Conservation (phyloP, 257 asterid genomes). For the Oldenlandia corymbosa region DNA sequence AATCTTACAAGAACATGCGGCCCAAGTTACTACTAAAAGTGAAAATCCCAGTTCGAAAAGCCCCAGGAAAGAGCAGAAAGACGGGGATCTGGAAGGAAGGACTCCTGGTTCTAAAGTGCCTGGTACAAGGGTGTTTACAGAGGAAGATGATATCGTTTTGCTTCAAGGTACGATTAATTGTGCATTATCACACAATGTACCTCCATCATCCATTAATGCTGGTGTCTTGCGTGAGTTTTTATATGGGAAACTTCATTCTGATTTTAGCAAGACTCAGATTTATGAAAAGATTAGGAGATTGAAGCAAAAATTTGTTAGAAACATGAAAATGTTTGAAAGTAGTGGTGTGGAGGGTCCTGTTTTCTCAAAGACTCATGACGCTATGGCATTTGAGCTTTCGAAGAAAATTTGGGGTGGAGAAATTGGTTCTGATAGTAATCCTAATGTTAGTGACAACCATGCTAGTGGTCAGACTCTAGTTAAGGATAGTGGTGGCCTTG, state of each 20-base stretch:
- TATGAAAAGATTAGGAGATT: neutral
- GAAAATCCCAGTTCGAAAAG: neutral
- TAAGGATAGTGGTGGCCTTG: neutral
- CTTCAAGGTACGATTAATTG: neutral
- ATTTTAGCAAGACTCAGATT: neutral
- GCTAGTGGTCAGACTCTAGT: neutral
- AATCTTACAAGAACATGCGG: neutral
- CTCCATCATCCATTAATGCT: neutral
- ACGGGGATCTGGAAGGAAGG: neutral
- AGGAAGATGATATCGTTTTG: neutral
- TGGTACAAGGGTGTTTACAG: neutral
- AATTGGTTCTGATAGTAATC: too few relatives aligned
- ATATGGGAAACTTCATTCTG: neutral
- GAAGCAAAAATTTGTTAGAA: neutral
- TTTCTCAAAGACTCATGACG: neutral
- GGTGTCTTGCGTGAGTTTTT: neutral
- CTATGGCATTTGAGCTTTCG: neutral
- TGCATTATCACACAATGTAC: neutral
- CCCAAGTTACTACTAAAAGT: neutral
- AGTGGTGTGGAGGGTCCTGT: neutral
- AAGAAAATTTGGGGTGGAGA: neutral
- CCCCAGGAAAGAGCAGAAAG: neutral
- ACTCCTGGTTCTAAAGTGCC: neutral
- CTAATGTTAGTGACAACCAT: neutral
- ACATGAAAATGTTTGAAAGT: neutral